phyloP scores from a whole-genome alignment of 1,284 basidiomycete species.

The Coniferiporia weirii region DNA sequence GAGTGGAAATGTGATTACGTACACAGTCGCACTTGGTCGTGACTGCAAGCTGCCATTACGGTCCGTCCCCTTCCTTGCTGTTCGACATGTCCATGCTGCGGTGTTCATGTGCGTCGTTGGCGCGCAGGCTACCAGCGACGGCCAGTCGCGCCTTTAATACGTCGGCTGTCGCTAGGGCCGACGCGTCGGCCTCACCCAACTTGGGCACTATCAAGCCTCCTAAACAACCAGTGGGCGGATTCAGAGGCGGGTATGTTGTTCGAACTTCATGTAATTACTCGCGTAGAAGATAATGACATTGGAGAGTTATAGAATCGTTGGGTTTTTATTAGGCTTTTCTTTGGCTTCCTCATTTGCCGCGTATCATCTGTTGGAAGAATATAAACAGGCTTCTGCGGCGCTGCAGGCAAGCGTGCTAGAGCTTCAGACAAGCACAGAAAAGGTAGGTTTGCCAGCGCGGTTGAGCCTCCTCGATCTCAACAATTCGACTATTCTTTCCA shows the following conservation, averaged over 20 bases:
- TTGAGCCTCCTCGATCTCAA: not conserved
- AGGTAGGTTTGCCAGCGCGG: slow-evolving; percentile 40
- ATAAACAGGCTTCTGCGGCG: slow-evolving; percentile 78
- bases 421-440: slow-evolving; percentile 77
- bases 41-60: not conserved
- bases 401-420: slow-evolving; percentile 85
- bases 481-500: slow-evolving; percentile 26
- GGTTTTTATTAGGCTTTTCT: slow-evolving; percentile 87
- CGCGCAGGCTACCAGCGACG: not conserved
- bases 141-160: slow-evolving; percentile 32
- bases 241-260: slow-evolving; percentile 71
- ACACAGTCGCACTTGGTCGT: not conserved
- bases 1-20: no score
- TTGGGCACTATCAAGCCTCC: slow-evolving; percentile 52
- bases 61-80: not conserved
- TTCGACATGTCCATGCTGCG: slow-evolving; percentile 14
- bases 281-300: not conserved
- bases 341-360: slow-evolving; percentile 79
- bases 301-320: slow-evolving; percentile 58
- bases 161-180: slow-evolving; percentile 40
- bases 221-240: slow-evolving; percentile 79
- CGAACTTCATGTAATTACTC: not conserved
- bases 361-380: slow-evolving; percentile 86
- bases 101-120: slow-evolving; percentile 7
- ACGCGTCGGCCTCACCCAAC: slow-evolving; percentile 41